phyloP scores from a whole-genome alignment of 352 stramenopile genomes.

The Phytophthora citricola region DNA sequence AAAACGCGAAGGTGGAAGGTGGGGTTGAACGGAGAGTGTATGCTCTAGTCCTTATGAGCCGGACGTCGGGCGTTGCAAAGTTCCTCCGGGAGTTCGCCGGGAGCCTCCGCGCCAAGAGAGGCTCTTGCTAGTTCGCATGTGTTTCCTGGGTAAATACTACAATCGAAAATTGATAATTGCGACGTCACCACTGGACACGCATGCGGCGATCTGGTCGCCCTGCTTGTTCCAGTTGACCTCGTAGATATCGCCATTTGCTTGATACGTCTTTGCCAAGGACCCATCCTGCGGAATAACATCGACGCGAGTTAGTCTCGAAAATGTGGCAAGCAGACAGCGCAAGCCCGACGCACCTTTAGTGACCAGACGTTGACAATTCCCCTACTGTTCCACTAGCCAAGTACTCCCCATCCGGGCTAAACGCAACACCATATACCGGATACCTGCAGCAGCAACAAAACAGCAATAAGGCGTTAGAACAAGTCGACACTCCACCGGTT shows the following conservation, averaged over 20 bases:
- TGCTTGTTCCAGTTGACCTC: conserved; percentile 98
- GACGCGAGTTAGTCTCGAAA: conserved; percentile 6
- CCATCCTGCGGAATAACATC: conserved; percentile 54
- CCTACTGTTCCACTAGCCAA: conserved; percentile 97
- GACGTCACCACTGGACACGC: conserved; percentile 87
- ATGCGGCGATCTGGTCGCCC: conserved; percentile 86
- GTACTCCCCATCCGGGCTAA: conserved; percentile 92
- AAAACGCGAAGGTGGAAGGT: conserved; percentile 18
- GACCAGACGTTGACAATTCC: conserved; percentile 98
- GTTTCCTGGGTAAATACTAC: conserved; percentile 82
- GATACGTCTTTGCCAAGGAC: conserved; percentile 86
- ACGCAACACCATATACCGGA: conserved; percentile 88
- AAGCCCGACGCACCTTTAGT: conserved; percentile 86
- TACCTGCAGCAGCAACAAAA: conserved; percentile 49
- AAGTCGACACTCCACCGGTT: conserved; percentile 8
- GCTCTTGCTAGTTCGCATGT: conserved; percentile 32
- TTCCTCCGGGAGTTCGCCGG: conserved; percentile 15
- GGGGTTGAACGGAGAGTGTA: conserved; percentile 33
- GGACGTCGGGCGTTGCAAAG: conserved; percentile 31
- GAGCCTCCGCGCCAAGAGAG: conserved; percentile 13
- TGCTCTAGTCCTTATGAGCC: conserved; percentile 47
- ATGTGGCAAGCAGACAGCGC: not conserved
- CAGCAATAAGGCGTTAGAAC: conserved; percentile 29
- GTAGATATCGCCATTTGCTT: conserved; percentile 97
- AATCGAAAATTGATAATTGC: conserved; percentile 92